Conservation (phyloP, 345 rosid species). For the Aquilaria malaccensis region DNA sequence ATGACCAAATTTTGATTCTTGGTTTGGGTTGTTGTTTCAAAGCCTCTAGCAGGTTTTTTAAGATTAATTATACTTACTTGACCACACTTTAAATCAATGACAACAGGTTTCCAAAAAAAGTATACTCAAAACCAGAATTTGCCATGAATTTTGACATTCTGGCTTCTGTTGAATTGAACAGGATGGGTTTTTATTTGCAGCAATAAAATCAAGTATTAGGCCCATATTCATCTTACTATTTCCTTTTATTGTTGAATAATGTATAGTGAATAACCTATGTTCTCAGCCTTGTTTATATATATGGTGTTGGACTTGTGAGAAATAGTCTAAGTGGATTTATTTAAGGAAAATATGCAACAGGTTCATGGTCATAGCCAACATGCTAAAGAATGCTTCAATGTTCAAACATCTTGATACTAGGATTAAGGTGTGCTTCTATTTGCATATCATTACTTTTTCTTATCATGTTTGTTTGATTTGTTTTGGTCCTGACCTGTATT, state of each 20-base stretch:
- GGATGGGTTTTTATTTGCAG: conserved; percentile 97
- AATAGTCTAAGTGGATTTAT: not conserved
- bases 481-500: not conserved
- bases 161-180: conserved; percentile 20
- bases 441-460: not conserved
- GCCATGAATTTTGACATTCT: not conserved
- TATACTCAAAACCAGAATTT: too few relatives aligned
- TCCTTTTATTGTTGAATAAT: not conserved
- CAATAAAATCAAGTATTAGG: conserved; percentile 83
- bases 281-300: not conserved
- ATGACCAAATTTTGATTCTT: too few relatives aligned
- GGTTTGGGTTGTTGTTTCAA: too few relatives aligned
- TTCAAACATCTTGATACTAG: conserved; percentile 85
- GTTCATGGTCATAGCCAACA: conserved; percentile 99
- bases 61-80: too few relatives aligned
- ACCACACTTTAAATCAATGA: too few relatives aligned
- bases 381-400: conserved; percentile 98
- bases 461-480: not conserved
- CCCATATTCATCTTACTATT: not conserved
- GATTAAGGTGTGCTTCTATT: conserved; percentile 48
- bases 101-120: too few relatives aligned
- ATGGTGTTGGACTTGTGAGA: not conserved
- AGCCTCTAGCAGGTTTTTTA: too few relatives aligned
- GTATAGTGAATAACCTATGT: too few relatives aligned
- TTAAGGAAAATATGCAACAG: conserved; percentile 27